These are phyloP conservation scores for Tolypocladium ovalisporum DNA, from an alignment of 2,329 filamentous ascomycete species.

Conservation along the genomic window DNA sequence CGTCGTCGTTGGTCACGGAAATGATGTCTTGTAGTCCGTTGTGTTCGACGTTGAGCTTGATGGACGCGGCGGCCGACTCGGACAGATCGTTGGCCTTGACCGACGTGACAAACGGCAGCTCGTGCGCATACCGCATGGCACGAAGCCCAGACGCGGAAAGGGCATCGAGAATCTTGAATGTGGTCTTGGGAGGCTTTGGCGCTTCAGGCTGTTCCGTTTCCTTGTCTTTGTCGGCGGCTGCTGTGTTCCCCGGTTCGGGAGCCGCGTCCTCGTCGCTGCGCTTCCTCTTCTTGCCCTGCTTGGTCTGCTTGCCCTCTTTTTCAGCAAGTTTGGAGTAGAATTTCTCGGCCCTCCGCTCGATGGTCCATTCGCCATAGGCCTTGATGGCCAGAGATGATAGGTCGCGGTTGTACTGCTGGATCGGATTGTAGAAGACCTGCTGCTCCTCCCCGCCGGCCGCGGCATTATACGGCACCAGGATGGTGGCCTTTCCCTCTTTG, in stretches of 20 bases:
- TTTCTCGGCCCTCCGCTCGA: conserved; percentile 33
- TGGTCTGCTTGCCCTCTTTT: conserved; percentile 25
- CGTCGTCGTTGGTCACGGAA: conserved; percentile 66
- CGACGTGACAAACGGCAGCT: conserved; percentile 73
- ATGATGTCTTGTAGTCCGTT: conserved; percentile 67
- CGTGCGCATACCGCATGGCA: conserved; percentile 81
- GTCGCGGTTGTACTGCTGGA: conserved; percentile 97
- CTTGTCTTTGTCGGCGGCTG: conserved; percentile 3
- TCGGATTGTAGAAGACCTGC: conserved; percentile 97
- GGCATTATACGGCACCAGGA: conserved; percentile 38
- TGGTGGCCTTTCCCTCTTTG: conserved; percentile 45
- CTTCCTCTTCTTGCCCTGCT: conserved; percentile 34
- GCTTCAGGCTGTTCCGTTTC: conserved; percentile 8
- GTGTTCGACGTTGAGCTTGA: conserved; percentile 74
- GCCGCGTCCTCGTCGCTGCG: conserved; percentile 23
- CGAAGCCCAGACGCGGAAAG: conserved; percentile 88
- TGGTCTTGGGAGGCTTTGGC: conserved; percentile 22
- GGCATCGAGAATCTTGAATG: conserved; percentile 84
- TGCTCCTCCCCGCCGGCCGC: conserved; percentile 50
- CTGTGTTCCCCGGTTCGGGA: not conserved
- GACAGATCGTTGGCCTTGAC: conserved; percentile 89
- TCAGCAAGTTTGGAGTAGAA: conserved; percentile 26
- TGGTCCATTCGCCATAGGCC: conserved; percentile 63
- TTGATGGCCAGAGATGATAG: conserved; percentile 87
- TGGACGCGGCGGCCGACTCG: conserved; percentile 63